Evolutionary conservation across 306 rosid species (phyloP).

Genomic region (Gleditsia sinensis): DNA sequence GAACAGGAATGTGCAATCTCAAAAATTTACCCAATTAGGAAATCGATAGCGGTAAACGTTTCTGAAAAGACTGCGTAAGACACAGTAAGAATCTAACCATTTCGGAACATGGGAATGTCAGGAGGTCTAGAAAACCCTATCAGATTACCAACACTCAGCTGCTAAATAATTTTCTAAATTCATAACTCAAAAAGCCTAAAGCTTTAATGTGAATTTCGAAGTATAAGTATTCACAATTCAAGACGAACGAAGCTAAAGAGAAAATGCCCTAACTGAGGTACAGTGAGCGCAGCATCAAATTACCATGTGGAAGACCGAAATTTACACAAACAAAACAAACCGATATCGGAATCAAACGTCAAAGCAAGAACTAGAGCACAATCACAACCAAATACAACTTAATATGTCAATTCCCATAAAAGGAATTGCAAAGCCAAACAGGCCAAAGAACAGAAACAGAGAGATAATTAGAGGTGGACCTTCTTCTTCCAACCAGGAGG

Average conservation of each 20-base stretch:
- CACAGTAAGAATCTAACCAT: conserved; percentile 11
- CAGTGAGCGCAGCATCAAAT: conserved; percentile 34
- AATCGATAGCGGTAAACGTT: neutral
- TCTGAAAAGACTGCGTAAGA: neutral
- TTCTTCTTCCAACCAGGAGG: conserved; percentile 96
- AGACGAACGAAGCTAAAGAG: conserved; percentile 27
- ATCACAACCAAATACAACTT: conserved; percentile 8
- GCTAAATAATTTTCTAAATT: conserved; percentile 26
- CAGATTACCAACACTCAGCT: neutral
- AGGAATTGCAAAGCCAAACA: conserved; percentile 15
- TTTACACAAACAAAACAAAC: conserved; percentile 27
- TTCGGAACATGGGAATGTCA: neutral
- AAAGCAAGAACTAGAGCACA: conserved; percentile 16
- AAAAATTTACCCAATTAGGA: conserved; percentile 3
- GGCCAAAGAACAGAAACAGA: neutral
- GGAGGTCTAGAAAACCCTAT: conserved; percentile 33
- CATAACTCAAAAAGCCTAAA: conserved; percentile 35
- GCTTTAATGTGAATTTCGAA: conserved; percentile 23
- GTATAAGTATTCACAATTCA: conserved; percentile 33
- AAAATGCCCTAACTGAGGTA: conserved; percentile 49
- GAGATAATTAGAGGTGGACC: conserved; percentile 46
- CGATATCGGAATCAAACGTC: conserved; percentile 27
- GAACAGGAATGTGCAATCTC: neutral
- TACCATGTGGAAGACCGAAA: conserved; percentile 34
- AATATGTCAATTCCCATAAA: conserved; percentile 16